Conservation (phyloP, 306 rosid genomes). For the Hippophae tibetana region DNA sequence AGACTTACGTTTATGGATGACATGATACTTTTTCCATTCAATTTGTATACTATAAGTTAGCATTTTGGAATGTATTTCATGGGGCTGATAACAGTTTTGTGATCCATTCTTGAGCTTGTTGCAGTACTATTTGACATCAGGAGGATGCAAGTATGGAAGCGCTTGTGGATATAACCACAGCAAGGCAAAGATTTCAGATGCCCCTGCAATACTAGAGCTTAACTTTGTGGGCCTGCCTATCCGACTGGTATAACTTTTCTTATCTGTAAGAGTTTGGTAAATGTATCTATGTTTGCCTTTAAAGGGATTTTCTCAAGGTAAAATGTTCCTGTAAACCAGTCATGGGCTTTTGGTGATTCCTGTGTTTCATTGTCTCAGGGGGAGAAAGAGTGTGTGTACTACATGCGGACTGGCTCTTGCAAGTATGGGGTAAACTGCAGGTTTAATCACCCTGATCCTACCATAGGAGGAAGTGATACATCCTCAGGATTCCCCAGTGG, state of each 20-base stretch:
- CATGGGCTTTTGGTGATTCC: constrained; percentile 6
- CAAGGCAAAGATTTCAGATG: constrained; percentile 22
- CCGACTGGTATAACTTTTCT: constrained; percentile 50
- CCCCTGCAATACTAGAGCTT: constrained; percentile 38
- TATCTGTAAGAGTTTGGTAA: background rate
- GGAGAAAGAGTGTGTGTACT: constrained; percentile 78
- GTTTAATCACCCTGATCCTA: constrained; percentile 97
- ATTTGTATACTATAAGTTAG: constrained; percentile 5
- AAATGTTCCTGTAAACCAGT: background rate
- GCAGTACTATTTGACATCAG: constrained; percentile 76
- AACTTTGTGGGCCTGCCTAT: constrained; percentile 88
- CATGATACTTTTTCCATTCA: constrained; percentile 5
- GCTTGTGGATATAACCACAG: constrained; percentile 79
- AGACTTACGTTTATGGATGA: constrained; percentile 7
- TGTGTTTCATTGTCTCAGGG: constrained; percentile 42
- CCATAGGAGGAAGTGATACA: constrained; percentile 46
- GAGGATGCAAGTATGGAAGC: constrained; percentile 82
- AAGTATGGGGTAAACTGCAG: constrained; percentile 83
- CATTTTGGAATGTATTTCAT: constrained; percentile 4
- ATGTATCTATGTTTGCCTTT: background rate
- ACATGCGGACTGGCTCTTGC: constrained; percentile 95
- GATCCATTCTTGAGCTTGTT: constrained; percentile 24
- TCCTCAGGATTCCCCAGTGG: constrained; percentile 53
- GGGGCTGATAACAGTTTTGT: constrained; percentile 15
- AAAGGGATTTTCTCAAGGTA: background rate